Conservation (phyloP, 768 basidiomycete genomes). For the Pulveroboletus sp. region DNA sequence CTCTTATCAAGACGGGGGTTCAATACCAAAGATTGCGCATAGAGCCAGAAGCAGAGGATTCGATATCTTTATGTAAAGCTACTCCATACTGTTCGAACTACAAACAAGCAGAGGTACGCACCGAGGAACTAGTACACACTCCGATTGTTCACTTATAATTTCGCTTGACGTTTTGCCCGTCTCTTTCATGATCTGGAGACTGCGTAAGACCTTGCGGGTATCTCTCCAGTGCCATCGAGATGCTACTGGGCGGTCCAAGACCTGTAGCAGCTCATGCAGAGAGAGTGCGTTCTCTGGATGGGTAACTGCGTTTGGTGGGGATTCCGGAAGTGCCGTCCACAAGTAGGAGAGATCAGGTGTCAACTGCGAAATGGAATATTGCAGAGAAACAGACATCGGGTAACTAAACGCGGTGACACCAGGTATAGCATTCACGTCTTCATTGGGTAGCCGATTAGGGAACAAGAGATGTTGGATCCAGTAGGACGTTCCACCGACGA, state of each 20-base stretch:
- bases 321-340: conserved; percentile 54
- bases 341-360: conserved; percentile 45
- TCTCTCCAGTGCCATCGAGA: conserved; percentile 96
- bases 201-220: conserved; percentile 82
- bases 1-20: conserved; percentile 68
- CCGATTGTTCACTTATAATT: conserved; percentile 59
- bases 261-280: conserved; percentile 61
- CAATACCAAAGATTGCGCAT: conserved; percentile 60
- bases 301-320: conserved; percentile 50
- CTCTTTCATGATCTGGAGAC: conserved; percentile 71
- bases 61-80: conserved; percentile 53
- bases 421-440: conserved; percentile 13
- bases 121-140: conserved; percentile 46
- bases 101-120: conserved; percentile 19
- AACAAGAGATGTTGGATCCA: conserved; percentile 97
- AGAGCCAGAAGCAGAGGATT: conserved; percentile 89
- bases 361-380: conserved; percentile 40
- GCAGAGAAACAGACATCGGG: conserved; percentile 35
- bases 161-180: conserved; percentile 62
- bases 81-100: neutral
- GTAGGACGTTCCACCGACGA: conserved; percentile 95
- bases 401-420: neutral
- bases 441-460: conserved; percentile 58
- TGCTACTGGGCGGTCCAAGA: conserved; percentile 70
- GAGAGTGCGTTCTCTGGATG: conserved; percentile 54